These are phyloP conservation scores for Penicillium sp. DNA, from an alignment of 2,329 filamentous ascomycete species.

Conservation along the genomic window DNA sequence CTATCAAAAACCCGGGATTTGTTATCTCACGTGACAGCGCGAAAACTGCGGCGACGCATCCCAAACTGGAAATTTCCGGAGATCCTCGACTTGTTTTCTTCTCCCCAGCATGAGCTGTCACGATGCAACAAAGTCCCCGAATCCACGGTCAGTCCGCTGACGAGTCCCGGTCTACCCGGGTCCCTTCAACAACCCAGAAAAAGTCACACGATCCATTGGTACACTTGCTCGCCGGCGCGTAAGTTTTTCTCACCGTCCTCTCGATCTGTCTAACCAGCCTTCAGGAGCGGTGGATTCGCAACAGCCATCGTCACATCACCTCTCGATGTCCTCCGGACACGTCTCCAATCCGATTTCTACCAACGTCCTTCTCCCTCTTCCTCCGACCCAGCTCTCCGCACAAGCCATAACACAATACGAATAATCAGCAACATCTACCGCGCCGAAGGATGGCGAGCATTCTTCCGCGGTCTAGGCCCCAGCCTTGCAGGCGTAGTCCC, in stretches of 20 bases:
- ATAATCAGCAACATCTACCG: slow-evolving; percentile 36
- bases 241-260: slow-evolving; percentile 15
- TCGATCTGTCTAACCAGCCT: slow-evolving; percentile 2
- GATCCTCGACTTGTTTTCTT: slow-evolving; percentile 4
- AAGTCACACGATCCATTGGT: slow-evolving; percentile 24
- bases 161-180: slow-evolving; percentile 7
- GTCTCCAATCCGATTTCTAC: slow-evolving; percentile 91
- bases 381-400: slow-evolving; percentile 42
- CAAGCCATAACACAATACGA: slow-evolving; percentile 30
- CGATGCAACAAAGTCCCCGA: slow-evolving; percentile 17
- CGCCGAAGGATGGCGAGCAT: slow-evolving; percentile 36
- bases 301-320: slow-evolving; percentile 89
- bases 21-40: slow-evolving; percentile 19
- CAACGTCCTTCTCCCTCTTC: slow-evolving; percentile 55
- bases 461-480: slow-evolving; percentile 37
- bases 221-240: slow-evolving; percentile 34
- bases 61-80: slow-evolving; percentile 14
- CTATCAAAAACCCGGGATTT: slow-evolving; percentile 9
- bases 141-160: slow-evolving; percentile 14
- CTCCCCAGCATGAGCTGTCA: slow-evolving; percentile 11
- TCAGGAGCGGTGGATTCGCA: slow-evolving; percentile 65
- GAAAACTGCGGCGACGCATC: slow-evolving; percentile 13
- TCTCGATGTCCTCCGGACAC: slow-evolving; percentile 95
- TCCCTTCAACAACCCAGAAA: slow-evolving; percentile 7
- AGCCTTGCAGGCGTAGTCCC: slow-evolving; percentile 39